A percentile compares a stretch with the other conserved stretches of the same genome.
phyloP scores from a whole-genome alignment of 1,284 basidiomycete species.

The Neonothopanus nambi region DNA sequence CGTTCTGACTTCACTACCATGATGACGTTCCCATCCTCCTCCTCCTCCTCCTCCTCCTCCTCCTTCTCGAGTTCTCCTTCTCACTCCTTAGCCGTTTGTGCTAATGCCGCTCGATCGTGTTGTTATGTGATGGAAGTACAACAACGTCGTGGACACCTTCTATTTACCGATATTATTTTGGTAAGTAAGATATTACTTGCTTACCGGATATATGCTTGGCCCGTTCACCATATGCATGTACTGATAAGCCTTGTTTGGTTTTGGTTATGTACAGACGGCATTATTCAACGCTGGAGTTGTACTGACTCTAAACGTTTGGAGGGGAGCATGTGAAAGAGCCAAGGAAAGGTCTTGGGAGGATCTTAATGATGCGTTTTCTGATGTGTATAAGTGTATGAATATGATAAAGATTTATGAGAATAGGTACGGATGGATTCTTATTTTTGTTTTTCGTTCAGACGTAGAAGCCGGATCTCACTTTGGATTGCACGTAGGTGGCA shows the following conservation, averaged over 20 bases:
- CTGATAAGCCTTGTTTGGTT: no score
- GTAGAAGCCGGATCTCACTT: background rate
- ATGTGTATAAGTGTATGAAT: slow-evolving; percentile 60
- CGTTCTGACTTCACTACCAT: no score
- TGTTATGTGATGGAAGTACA: slow-evolving; percentile 34
- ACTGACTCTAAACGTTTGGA: slow-evolving; percentile 9
- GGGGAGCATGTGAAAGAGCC: slow-evolving; percentile 25
- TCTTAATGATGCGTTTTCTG: slow-evolving; percentile 50
- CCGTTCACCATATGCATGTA: background rate
- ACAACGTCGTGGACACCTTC: background rate
- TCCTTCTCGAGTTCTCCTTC: slow-evolving; percentile 14
- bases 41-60: no score
- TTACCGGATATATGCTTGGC: background rate
- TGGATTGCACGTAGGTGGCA: slow-evolving; percentile 1
- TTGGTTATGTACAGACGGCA: background rate
- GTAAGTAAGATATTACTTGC: background rate
- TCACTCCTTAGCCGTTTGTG: slow-evolving; percentile 52
- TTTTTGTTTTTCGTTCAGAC: background rate
- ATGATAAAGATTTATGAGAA: slow-evolving; percentile 51
- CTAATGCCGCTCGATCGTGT: slow-evolving; percentile 48
- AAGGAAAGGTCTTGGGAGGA: slow-evolving; percentile 34
- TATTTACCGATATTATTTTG: background rate
- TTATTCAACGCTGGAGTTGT: slow-evolving; percentile 2
- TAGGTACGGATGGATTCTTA: slow-evolving; percentile 26
- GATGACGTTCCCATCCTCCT: no score